Percentiles rank a stretch among this genome's conserved stretches.
Conservation (phyloP, 176 grass and related monocot genomes). For the Poa annua region DNA sequence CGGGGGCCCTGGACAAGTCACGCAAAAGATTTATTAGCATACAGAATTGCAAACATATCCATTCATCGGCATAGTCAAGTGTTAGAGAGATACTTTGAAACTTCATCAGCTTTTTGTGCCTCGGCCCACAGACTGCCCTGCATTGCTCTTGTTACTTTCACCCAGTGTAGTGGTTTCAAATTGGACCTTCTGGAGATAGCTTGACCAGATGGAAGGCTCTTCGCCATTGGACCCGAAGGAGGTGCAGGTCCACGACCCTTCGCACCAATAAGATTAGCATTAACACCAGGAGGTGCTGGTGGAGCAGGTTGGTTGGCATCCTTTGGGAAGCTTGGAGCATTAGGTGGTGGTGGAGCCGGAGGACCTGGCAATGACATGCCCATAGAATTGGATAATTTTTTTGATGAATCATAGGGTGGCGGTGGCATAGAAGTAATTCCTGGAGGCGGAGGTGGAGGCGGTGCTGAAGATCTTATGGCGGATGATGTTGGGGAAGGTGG, state of each 20-base stretch:
- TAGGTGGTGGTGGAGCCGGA: slow-evolving; percentile 44
- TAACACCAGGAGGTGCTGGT: slow-evolving; percentile 57
- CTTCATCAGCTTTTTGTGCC: slow-evolving; percentile 75
- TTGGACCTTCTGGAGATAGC: slow-evolving; percentile 67
- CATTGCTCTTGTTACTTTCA: slow-evolving; percentile 99
- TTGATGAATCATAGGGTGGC: slow-evolving; percentile 46
- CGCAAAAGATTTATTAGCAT: slow-evolving; percentile 44
- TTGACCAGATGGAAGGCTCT: slow-evolving; percentile 58
- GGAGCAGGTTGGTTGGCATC: slow-evolving; percentile 47
- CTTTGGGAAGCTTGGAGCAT: slow-evolving; percentile 40
- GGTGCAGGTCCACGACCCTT: slow-evolving; percentile 54
- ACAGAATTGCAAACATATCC: slow-evolving; percentile 29
- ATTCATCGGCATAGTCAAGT: slow-evolving; percentile 16
- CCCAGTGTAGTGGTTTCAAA: slow-evolving; percentile 98
- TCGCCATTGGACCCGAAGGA: slow-evolving; percentile 65
- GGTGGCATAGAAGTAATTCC: slow-evolving; percentile 37
- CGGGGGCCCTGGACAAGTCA: slow-evolving; percentile 65
- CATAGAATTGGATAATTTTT: slow-evolving; percentile 41
- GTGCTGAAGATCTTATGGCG: slow-evolving; percentile 31
- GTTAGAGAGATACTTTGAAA: slow-evolving; percentile 54
- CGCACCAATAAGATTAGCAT: slow-evolving; percentile 46
- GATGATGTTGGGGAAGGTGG: slow-evolving; percentile 42
- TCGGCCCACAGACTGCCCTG: slow-evolving; percentile 96
- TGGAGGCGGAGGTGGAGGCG: slow-evolving; percentile 41
- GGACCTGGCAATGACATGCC: slow-evolving; percentile 46